Percentiles rank a stretch among this genome's conserved stretches.
phyloP scores from a whole-genome alignment of 2,329 filamentous ascomycete genomes.

The Botryotinia calthae region DNA sequence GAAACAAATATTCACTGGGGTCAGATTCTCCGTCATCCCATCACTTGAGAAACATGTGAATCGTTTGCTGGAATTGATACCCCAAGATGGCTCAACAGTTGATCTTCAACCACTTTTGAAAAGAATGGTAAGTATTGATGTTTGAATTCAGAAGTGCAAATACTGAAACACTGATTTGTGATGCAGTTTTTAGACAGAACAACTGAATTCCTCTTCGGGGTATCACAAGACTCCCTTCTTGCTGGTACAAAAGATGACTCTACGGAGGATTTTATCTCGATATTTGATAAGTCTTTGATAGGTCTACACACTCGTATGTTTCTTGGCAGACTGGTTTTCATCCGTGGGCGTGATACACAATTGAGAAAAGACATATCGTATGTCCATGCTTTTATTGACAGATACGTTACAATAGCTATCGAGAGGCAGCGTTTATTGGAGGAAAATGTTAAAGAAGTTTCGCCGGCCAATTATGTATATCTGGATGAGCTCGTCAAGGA shows the following conservation, averaged over 20 bases:
- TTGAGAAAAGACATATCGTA: constrained; percentile 14
- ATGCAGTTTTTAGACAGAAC: background rate
- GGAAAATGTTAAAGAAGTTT: background rate
- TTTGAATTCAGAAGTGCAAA: background rate
- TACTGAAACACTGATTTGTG: background rate
- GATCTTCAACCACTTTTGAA: constrained; percentile 63
- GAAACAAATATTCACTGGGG: constrained; percentile 51
- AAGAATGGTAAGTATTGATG: constrained; percentile 33
- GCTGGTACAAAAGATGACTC: background rate
- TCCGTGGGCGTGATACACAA: background rate
- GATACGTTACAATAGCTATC: constrained; percentile 19
- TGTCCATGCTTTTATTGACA: constrained; percentile 20
- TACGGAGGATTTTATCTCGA: background rate
- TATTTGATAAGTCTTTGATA: constrained; percentile 20
- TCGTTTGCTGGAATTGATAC: constrained; percentile 55
- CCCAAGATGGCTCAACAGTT: constrained; percentile 50
- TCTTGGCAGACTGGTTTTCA: constrained; percentile 16
- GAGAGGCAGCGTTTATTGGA: background rate
- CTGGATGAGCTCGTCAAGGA: constrained; percentile 48
- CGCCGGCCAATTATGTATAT: constrained; percentile 41
- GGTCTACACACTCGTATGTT: constrained; percentile 16
- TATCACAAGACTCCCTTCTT: background rate
- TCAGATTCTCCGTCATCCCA: constrained; percentile 47
- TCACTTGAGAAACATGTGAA: constrained; percentile 60
- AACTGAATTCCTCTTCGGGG: background rate